Evolutionary conservation across 1,284 basidiomycete genomes (phyloP).

Genomic region (Rhodofomes roseus): DNA sequence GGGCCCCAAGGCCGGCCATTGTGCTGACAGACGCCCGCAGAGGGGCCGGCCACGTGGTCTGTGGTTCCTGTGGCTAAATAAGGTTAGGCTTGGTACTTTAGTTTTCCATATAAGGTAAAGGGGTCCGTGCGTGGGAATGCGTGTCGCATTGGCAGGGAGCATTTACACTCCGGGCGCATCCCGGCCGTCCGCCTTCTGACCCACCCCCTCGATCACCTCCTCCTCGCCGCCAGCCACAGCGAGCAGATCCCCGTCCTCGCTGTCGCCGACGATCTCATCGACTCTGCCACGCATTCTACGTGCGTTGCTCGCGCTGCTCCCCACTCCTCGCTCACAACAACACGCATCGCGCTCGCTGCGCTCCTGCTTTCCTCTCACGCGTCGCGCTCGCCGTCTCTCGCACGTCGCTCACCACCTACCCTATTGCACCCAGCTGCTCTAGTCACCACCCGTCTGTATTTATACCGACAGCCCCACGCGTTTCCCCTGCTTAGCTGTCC

Average conservation of each 20-base stretch:
- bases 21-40: conserved; percentile 15
- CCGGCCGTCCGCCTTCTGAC: conserved; percentile 33
- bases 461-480: conserved; percentile 26
- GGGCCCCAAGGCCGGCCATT: conserved; percentile 1
- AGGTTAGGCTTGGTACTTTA: conserved; percentile 25
- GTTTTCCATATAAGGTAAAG: conserved; percentile 12
- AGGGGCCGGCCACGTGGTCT: conserved; percentile 23
- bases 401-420: conserved; percentile 24
- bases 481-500: conserved; percentile 25
- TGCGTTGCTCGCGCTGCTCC: conserved; percentile 1
- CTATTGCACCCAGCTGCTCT: conserved; percentile 26
- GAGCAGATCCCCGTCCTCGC: conserved; percentile 26
- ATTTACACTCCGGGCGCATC: conserved; percentile 25
- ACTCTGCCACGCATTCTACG: conserved; percentile 12
- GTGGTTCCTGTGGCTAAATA: conserved; percentile 13
- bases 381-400: conserved; percentile 26
- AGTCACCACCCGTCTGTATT: conserved; percentile 29
- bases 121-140: conserved; percentile 29
- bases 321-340: conserved; percentile 14
- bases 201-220: conserved; percentile 31
- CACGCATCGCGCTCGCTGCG: conserved; percentile 13
- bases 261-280: conserved; percentile 22
- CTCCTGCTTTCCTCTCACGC: conserved; percentile 24
- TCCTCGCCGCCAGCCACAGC: conserved; percentile 31
- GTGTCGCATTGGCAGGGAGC: conserved; percentile 18